phyloP scores from a whole-genome alignment of 352 stramenopile genomes.

The Phytophthora sp. region DNA sequence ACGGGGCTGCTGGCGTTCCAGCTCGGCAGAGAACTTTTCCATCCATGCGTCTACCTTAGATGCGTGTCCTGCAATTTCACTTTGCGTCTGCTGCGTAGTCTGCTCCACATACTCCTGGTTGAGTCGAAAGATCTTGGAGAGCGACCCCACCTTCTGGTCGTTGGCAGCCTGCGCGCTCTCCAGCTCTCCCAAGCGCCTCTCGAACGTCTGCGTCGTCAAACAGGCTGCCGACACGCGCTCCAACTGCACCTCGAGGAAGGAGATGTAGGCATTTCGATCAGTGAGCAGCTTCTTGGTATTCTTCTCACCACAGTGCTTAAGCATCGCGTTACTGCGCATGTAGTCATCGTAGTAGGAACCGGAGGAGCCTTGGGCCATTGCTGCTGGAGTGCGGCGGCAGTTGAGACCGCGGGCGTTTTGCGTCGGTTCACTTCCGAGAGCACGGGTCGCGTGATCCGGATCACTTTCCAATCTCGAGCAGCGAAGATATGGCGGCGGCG shows the following conservation, averaged over 20 bases:
- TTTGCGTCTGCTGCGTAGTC: constrained; percentile 43
- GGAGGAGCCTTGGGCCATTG: constrained; percentile 37
- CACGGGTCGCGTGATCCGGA: background rate
- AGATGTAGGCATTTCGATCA: constrained; percentile 87
- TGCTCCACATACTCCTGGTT: constrained; percentile 81
- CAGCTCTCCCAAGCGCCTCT: constrained; percentile 61
- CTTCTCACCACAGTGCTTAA: constrained; percentile 63
- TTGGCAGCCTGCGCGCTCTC: constrained; percentile 47
- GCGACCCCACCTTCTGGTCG: constrained; percentile 66
- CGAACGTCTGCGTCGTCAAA: constrained; percentile 71
- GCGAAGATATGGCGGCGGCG: constrained; percentile 65
- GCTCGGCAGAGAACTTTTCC: constrained; percentile 61
- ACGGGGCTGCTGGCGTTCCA: constrained; percentile 44
- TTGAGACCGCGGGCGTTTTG: constrained; percentile 6
- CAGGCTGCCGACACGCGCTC: constrained; percentile 87
- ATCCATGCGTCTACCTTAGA: constrained; percentile 64
- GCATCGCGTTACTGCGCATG: constrained; percentile 76
- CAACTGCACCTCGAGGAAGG: constrained; percentile 88
- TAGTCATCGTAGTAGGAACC: constrained; percentile 87
- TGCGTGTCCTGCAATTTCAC: constrained; percentile 41
- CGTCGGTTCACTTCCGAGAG: constrained; percentile 18
- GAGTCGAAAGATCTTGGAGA: constrained; percentile 72
- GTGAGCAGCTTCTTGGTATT: constrained; percentile 81
- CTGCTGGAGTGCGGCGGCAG: background rate
- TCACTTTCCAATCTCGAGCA: background rate